Evolutionary conservation across 345 rosid genomes (phyloP).

Genomic region (Salix exigua): DNA sequence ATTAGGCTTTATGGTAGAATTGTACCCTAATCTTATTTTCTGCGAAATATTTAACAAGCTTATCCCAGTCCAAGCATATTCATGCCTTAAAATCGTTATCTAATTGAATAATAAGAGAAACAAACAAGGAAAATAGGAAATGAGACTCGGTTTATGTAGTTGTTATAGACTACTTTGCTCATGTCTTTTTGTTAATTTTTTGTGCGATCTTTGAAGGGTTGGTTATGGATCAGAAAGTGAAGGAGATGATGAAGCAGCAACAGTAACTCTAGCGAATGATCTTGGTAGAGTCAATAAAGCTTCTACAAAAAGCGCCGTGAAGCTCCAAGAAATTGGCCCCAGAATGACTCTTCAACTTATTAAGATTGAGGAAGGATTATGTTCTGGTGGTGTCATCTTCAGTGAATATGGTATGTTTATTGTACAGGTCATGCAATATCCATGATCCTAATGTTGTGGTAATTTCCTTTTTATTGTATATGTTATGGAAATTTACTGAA

Average conservation of each 20-base stretch:
- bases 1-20: neutral
- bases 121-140: neutral
- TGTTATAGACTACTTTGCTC: neutral
- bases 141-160: neutral
- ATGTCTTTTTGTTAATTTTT: conserved; percentile 4
- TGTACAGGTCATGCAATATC: neutral
- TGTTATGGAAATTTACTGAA: neutral
- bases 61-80: neutral
- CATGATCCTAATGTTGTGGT: neutral
- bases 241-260: conserved; percentile 91
- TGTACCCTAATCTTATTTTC: neutral
- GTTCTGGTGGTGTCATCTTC: conserved; percentile 77
- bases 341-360: conserved; percentile 78
- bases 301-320: conserved; percentile 71
- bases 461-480: neutral
- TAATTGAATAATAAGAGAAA: neutral
- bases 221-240: conserved; percentile 98
- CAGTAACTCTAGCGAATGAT: conserved; percentile 70
- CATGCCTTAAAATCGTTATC: neutral
- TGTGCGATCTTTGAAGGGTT: conserved; percentile 42
- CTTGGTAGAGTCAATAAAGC: conserved; percentile 70
- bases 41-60: neutral
- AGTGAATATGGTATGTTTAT: conserved; percentile 28
- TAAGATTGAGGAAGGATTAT: conserved; percentile 83
- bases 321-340: conserved; percentile 93